A percentile compares a stretch with the other conserved stretches of the same genome.
Conservation (phyloP, 306 rosid genomes). For the Begonia peltatifolia region DNA sequence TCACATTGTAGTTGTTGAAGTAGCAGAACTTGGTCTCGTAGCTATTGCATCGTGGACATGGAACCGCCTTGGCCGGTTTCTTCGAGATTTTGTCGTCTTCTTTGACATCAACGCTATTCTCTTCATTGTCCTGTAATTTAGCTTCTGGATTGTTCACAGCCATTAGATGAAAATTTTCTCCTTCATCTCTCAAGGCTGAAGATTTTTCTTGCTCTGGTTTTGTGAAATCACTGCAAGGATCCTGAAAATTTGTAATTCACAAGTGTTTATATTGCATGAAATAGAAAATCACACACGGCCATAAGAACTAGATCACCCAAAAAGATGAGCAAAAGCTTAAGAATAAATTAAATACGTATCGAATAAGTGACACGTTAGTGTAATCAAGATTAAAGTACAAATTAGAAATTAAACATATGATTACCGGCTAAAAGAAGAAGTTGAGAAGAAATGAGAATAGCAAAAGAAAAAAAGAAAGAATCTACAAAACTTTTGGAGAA, state of each 20-base stretch:
- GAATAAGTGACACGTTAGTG: no score
- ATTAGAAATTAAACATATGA: no score
- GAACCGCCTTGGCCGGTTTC: slow-evolving; percentile 58
- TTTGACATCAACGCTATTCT: not conserved
- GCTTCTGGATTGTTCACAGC: no score
- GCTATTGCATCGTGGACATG: slow-evolving; percentile 69
- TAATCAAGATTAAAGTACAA: no score
- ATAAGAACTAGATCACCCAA: no score
- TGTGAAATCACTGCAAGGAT: slow-evolving; percentile 19
- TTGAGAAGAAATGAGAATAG: no score
- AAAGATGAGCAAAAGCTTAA: no score
- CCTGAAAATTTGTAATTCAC: slow-evolving; percentile 19
- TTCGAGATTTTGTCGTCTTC: slow-evolving; percentile 38
- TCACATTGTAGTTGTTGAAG: slow-evolving; percentile 69
- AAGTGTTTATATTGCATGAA: not conserved
- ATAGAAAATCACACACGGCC: not conserved
- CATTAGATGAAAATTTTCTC: slow-evolving; percentile 8
- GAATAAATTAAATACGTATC: no score
- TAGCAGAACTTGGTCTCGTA: slow-evolving; percentile 66
- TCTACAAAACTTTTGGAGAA: no score
- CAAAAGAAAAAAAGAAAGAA: no score
- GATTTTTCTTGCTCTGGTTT: slow-evolving; percentile 18
- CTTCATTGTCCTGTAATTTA: no score
- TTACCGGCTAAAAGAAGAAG: no score
- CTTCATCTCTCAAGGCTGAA: slow-evolving; percentile 14